Percentiles rank a stretch among this genome's conserved stretches.
Conservation (phyloP, 1,284 basidiomycete genomes). For the Moesziomyces sp. region DNA sequence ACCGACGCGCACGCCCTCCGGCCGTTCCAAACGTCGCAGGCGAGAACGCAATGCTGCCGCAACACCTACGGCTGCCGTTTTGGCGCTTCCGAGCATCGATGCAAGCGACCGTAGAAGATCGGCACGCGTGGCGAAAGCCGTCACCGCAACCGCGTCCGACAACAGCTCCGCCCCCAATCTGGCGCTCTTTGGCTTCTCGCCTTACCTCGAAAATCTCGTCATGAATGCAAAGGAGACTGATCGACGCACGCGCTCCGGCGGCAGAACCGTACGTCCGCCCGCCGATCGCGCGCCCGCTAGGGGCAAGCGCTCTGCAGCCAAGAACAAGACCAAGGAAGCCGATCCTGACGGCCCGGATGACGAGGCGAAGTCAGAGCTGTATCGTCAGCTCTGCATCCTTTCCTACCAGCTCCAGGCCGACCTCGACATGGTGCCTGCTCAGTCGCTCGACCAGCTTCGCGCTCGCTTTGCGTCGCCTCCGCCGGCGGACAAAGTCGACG, state of each 20-base stretch:
- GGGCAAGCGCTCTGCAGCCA: constrained; percentile 22
- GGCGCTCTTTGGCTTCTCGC: constrained; percentile 40
- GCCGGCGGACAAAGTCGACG: constrained; percentile 9
- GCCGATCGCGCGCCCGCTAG: constrained; percentile 23
- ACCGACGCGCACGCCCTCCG: constrained; percentile 26
- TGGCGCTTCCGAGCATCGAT: constrained; percentile 34
- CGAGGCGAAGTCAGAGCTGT: constrained; percentile 37
- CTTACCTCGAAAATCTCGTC: constrained; percentile 44
- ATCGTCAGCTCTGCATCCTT: constrained; percentile 44
- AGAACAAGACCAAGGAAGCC: constrained; percentile 25
- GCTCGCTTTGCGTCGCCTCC: constrained; percentile 28
- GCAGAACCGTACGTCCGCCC: constrained; percentile 18
- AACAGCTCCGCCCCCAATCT: constrained; percentile 32
- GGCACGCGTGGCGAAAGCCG: constrained; percentile 41
- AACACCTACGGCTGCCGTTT: constrained; percentile 2
- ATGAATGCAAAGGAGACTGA: constrained; percentile 39
- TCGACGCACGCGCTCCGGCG: constrained; percentile 35
- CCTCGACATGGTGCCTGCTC: constrained; percentile 43
- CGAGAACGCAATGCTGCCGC: constrained; percentile 24
- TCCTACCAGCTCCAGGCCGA: constrained; percentile 48
- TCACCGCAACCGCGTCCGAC: constrained; percentile 23
- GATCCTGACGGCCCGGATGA: constrained; percentile 35
- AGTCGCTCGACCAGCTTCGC: constrained; percentile 27
- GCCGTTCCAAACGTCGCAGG: constrained; percentile 28
- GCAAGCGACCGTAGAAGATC: constrained; percentile 34